Percentiles rank a stretch among this genome's conserved stretches.
Evolutionary conservation across 2,329 filamentous ascomycete species (phyloP).

Genomic region (Cephalotrichum gorgonifer): DNA sequence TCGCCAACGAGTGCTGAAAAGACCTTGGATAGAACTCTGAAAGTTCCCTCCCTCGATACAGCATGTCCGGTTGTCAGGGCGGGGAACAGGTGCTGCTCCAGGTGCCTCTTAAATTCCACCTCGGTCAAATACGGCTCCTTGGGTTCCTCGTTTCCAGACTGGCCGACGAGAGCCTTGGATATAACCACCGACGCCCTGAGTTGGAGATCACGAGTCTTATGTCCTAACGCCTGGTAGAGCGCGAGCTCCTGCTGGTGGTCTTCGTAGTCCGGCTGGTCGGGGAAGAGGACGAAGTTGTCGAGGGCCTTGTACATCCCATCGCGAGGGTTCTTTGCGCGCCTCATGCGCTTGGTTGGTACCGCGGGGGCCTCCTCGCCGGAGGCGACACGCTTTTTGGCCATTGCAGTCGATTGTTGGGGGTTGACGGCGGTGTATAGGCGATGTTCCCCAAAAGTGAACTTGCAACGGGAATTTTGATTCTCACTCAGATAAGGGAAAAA

Average conservation of each 20-base stretch:
- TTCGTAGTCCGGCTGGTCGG: conserved; percentile 1
- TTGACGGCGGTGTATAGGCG: neutral
- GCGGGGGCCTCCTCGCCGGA: neutral
- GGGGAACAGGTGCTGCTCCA: conserved; percentile 63
- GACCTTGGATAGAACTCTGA: conserved; percentile 75
- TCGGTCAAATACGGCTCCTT: neutral
- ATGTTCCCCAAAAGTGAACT: neutral
- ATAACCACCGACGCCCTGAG: neutral
- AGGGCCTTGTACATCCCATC: conserved; percentile 4
- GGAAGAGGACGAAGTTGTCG: conserved; percentile 1
- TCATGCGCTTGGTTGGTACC: conserved; percentile 3
- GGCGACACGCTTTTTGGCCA: neutral
- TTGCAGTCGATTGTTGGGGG: neutral
- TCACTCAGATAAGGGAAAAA: neutral
- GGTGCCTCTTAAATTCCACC: conserved; percentile 37
- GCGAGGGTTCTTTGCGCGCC: conserved; percentile 4
- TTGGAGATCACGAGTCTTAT: conserved; percentile 1
- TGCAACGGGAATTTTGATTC: neutral
- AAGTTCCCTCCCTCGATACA: conserved; percentile 79
- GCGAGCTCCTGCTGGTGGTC: conserved; percentile 2
- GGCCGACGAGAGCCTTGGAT: conserved; percentile 1
- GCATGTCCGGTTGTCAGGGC: conserved; percentile 90
- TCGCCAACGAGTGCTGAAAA: conserved; percentile 57
- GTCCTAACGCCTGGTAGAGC: conserved; percentile 4
- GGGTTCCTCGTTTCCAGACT: conserved; percentile 1